These are phyloP conservation scores for Fusarium sp. DNA, from an alignment of 2,329 filamentous ascomycete species.

Conservation along the genomic window DNA sequence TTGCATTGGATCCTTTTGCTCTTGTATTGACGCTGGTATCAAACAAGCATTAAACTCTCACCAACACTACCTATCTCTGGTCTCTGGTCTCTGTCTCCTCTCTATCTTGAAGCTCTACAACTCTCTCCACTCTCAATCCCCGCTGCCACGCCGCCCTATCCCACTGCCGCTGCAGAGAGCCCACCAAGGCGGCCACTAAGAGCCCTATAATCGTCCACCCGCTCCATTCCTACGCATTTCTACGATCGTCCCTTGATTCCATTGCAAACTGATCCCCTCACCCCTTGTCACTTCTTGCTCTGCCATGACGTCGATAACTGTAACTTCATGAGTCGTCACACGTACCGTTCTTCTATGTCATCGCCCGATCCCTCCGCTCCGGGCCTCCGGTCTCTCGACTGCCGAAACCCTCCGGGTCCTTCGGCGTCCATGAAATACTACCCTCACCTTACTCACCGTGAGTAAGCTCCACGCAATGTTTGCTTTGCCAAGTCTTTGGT, in stretches of 20 bases:
- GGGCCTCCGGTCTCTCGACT: conserved; percentile 26
- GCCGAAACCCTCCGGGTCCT: conserved; percentile 8
- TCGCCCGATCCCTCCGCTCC: conserved; percentile 15
- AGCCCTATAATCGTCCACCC: conserved; percentile 36
- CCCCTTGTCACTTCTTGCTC: conserved; percentile 4
- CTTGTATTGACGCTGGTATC: background rate
- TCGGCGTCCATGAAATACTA: background rate
- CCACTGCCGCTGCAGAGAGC: conserved; percentile 13
- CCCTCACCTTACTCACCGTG: background rate
- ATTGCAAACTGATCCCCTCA: conserved; percentile 3
- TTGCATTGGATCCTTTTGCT: background rate
- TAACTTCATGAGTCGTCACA: conserved; percentile 3
- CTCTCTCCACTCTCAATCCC: conserved; percentile 17
- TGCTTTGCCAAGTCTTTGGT: background rate
- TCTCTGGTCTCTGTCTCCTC: background rate
- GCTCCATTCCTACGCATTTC: conserved; percentile 32
- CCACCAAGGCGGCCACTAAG: conserved; percentile 35
- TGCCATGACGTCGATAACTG: conserved; percentile 23
- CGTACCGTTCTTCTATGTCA: conserved; percentile 14
- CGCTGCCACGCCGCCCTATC: conserved; percentile 19
- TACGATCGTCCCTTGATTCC: conserved; percentile 29
- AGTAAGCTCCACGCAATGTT: background rate
- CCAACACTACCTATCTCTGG: background rate
- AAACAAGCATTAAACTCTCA: background rate
- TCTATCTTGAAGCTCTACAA: background rate